A percentile compares a stretch with the other conserved stretches of the same genome.
phyloP scores from a whole-genome alignment of 306 rosid species.

The Trifolium pratense region DNA sequence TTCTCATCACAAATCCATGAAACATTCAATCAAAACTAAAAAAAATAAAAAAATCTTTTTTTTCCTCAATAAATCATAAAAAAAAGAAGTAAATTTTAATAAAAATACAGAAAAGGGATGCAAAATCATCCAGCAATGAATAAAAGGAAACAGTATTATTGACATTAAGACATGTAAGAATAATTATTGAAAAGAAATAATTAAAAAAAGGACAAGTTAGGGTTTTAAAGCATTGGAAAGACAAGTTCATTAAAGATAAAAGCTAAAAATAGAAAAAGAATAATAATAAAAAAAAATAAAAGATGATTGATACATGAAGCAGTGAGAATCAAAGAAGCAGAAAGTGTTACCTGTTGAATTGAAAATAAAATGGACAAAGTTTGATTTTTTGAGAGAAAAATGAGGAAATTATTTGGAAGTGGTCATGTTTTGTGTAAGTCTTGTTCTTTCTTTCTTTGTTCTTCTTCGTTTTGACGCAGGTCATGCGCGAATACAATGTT shows the following conservation, averaged over 20 bases:
- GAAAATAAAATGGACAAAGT: background rate
- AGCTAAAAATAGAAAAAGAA: conserved; percentile 36
- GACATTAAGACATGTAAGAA: background rate
- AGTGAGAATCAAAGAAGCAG: background rate
- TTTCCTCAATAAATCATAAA: conserved; percentile 3
- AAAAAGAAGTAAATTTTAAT: background rate
- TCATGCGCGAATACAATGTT: conserved; percentile 21
- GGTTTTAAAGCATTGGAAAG: conserved; percentile 40
- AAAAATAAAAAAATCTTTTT: conserved; percentile 8
- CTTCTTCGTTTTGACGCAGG: background rate
- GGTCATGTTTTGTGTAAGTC: conserved; percentile 22
- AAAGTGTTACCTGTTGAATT: conserved; percentile 33
- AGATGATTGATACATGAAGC: background rate
- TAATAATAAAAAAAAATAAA: background rate
- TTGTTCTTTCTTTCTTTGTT: background rate
- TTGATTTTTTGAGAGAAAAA: conserved; percentile 7
- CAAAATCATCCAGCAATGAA: conserved; percentile 5
- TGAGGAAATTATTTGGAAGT: background rate
- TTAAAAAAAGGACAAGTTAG: background rate
- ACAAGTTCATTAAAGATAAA: conserved; percentile 2
- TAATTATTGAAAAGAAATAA: background rate
- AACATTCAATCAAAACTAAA: background rate
- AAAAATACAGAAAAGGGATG: conserved; percentile 4
- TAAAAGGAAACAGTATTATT: conserved; percentile 1
- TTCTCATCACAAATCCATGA: conserved; percentile 22